Conservation (phyloP, 2,329 filamentous ascomycete species). For the Acarospora socialis region DNA sequence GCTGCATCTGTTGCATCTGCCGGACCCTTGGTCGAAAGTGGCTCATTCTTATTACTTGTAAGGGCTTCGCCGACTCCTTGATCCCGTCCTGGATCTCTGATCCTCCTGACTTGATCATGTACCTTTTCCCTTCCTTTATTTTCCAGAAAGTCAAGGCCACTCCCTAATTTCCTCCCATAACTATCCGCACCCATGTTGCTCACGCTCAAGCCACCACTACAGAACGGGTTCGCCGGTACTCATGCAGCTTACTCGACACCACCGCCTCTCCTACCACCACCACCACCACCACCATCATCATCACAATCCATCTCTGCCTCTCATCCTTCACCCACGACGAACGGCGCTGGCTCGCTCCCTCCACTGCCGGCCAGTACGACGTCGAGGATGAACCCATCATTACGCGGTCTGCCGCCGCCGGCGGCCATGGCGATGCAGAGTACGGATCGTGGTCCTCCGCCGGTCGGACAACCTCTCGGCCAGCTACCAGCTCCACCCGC, state of each 20-base stretch:
- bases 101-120: no score
- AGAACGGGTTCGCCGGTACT: conserved; percentile 32
- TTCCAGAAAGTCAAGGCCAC: no score
- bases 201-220: conserved; percentile 34
- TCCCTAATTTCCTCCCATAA: no score
- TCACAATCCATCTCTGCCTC: conserved; percentile 18
- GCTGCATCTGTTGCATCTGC: no score
- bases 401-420: conserved; percentile 47
- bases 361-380: conserved; percentile 32
- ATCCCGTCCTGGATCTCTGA: no score
- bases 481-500: conserved; percentile 50
- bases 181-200: conserved; percentile 36
- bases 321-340: conserved; percentile 9
- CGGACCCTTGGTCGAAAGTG: no score
- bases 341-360: conserved; percentile 14
- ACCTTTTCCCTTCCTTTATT: no score
- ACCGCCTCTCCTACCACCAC: conserved; percentile 28
- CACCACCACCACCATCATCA: no score
- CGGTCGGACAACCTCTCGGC: conserved; percentile 42
- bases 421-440: conserved; percentile 13
- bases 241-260: conserved; percentile 32
- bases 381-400: conserved; percentile 50
- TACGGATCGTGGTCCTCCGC: conserved; percentile 35
- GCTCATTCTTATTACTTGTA: no score
- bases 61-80: no score